Percentiles rank a stretch among this genome's conserved stretches.
Conservation (phyloP, 176 grass and related monocot species). For the Oryza rufipogon region DNA sequence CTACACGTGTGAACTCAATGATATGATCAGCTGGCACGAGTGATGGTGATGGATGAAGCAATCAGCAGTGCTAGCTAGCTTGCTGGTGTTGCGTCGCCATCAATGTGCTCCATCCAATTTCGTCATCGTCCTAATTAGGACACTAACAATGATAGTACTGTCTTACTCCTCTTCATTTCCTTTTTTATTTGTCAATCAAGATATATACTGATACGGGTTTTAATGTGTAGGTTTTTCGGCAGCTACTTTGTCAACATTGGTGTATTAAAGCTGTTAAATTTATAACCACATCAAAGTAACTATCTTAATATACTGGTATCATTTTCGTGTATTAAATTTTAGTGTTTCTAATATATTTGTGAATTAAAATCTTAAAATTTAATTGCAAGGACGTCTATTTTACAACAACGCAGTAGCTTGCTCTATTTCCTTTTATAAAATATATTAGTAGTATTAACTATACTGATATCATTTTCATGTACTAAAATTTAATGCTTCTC, state of each 20-base stretch:
- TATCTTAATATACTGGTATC: neutral
- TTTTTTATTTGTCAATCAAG: neutral
- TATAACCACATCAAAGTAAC: neutral
- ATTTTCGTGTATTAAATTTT: neutral
- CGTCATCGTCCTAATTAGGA: neutral
- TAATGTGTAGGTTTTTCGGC: too few species aligned
- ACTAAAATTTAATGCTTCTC: too few species aligned
- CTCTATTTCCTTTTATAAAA: neutral
- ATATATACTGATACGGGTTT: neutral
- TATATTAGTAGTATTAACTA: neutral
- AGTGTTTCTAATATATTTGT: neutral
- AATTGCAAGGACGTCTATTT: too few species aligned
- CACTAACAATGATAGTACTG: neutral
- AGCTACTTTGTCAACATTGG: neutral
- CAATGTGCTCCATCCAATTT: neutral
- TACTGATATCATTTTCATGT: too few species aligned
- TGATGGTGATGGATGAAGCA: neutral
- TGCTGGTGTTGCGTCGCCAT: constrained; percentile 35
- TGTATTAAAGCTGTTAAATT: neutral
- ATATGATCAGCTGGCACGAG: neutral
- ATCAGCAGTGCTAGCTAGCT: neutral
- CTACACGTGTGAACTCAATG: constrained; percentile 31
- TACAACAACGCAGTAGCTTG: too few species aligned
- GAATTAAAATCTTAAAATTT: neutral
- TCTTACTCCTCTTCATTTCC: neutral